Evolutionary conservation across 2,329 filamentous ascomycete genomes (phyloP).

Genomic region (Cladophialophora exuberans): DNA sequence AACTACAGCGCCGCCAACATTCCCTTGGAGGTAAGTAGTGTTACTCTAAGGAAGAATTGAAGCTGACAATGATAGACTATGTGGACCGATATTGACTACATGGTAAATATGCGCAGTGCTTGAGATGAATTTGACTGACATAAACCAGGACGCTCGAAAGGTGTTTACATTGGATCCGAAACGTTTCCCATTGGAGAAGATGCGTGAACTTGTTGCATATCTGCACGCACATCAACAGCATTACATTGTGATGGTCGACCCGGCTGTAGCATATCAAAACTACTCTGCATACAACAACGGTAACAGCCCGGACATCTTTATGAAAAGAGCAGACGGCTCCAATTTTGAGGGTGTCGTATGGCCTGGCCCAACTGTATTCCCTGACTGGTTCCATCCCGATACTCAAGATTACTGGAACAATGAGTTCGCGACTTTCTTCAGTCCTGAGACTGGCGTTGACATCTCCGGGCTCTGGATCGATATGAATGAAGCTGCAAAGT

Average conservation of each 20-base stretch:
- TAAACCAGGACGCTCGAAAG: slow-evolving; percentile 22
- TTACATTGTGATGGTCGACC: slow-evolving; percentile 78
- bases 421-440: slow-evolving; percentile 69
- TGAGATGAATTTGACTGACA: slow-evolving; percentile 18
- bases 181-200: slow-evolving; percentile 45
- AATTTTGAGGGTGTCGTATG: slow-evolving; percentile 49
- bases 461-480: slow-evolving; percentile 81
- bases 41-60: not conserved
- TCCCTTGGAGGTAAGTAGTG: slow-evolving; percentile 36
- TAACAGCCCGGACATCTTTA: slow-evolving; percentile 52
- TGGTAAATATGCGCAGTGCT: slow-evolving; percentile 1
- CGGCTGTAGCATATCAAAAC: slow-evolving; percentile 49
- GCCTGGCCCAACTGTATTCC: slow-evolving; percentile 61
- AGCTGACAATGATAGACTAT: slow-evolving; percentile 38
- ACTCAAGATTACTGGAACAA: slow-evolving; percentile 70
- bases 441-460: slow-evolving; percentile 65
- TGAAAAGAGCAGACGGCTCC: slow-evolving; percentile 35
- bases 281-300: slow-evolving; percentile 66
- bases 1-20: slow-evolving; percentile 48
- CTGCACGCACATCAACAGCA: slow-evolving; percentile 70
- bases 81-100: slow-evolving; percentile 43
- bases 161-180: slow-evolving; percentile 43
- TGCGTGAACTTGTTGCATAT: slow-evolving; percentile 68
- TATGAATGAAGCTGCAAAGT: slow-evolving; percentile 62
- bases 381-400: slow-evolving; percentile 74